Base-by-base conservation (phyloP, 129 eudicot genomes). In the Flaveria brownii region DNA sequence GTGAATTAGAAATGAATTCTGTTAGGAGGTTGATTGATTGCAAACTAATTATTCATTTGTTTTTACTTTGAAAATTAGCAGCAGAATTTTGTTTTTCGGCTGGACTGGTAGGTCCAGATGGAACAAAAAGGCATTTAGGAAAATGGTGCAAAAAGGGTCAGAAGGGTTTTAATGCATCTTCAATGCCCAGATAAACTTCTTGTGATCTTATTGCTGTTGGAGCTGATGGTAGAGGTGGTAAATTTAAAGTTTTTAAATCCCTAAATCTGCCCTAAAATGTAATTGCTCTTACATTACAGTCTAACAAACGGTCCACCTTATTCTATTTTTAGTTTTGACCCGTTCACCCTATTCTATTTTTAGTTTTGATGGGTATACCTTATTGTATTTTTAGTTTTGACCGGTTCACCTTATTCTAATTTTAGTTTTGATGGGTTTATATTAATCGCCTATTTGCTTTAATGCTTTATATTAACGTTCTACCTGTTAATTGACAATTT, bases 151-250 rank as follows among this genome's bases (percentile, higher is more conserved):
- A 89, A 84, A 84, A 85, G 73, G 70, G 39, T 63, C 86, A 65
- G 57, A 84, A 85, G 23, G 87, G 83, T 28, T 61, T 67, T 0
- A 7, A 16, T 39, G 64, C 80, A 45, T 70, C 69, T 41, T 70
- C 88, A 30, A 12, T 46, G 11, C 64, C 78, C 46, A 51, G 61
- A 25, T 84, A 85, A 79, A 71, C 71, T 57, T 83, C 87, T 63
- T 88, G 92, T 39, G 82, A 86, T 59, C 82, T 91, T 76, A 91
- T 91, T 73, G 87, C 97, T 57, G 87, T 87, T 75, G 96, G 98
- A 68, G 87, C 98, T 46, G 98, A 91, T 86, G 98, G 98, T 16
- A 88, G 92, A 82, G 97, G 96, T 65, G 99, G 97, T 9, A 80
- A 73, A 75, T 72, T 87, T 13, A 91, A 91, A 83, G 85, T 89